These are phyloP conservation scores for Pseudogymnoascus verrucosus DNA, from an alignment of 2,329 filamentous ascomycete genomes.

Conservation along the genomic window DNA sequence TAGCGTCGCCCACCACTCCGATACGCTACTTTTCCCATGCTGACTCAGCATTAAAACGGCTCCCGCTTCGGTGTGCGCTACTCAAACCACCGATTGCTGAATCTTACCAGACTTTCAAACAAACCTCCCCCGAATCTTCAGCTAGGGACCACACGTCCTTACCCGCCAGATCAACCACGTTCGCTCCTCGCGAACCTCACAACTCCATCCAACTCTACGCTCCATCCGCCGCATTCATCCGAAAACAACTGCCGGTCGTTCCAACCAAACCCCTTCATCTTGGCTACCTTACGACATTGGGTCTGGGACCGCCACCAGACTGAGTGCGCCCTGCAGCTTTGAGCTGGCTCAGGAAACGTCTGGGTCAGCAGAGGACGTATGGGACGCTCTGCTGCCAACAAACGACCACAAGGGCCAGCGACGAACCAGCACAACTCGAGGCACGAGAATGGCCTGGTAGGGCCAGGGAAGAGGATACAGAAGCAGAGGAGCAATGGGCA, in stretches of 20 bases:
- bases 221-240: neutral
- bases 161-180: neutral
- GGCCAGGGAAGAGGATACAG: slow-evolving; percentile 56
- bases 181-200: neutral
- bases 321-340: slow-evolving; percentile 8
- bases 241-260: neutral
- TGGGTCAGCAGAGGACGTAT: slow-evolving; percentile 30
- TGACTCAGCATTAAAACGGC: slow-evolving; percentile 2
- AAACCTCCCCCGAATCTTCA: neutral
- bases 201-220: neutral
- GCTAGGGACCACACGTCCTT: slow-evolving; percentile 1
- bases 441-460: slow-evolving; percentile 83
- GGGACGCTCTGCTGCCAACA: slow-evolving; percentile 27
- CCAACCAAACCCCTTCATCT: neutral
- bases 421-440: slow-evolving; percentile 61
- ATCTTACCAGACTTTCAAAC: slow-evolving; percentile 5
- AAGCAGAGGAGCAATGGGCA: slow-evolving; percentile 49
- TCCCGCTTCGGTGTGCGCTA: slow-evolving; percentile 7
- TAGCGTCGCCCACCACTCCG: slow-evolving; percentile 6
- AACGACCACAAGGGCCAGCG: slow-evolving; percentile 37
- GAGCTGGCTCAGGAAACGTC: slow-evolving; percentile 28
- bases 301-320: slow-evolving; percentile 5
- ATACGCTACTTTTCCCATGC: neutral
- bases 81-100: neutral
- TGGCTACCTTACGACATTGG: slow-evolving; percentile 6